Evolutionary conservation across 116 monocot genomes (phyloP).

Genomic region (Trichopus zeylanicus): DNA sequence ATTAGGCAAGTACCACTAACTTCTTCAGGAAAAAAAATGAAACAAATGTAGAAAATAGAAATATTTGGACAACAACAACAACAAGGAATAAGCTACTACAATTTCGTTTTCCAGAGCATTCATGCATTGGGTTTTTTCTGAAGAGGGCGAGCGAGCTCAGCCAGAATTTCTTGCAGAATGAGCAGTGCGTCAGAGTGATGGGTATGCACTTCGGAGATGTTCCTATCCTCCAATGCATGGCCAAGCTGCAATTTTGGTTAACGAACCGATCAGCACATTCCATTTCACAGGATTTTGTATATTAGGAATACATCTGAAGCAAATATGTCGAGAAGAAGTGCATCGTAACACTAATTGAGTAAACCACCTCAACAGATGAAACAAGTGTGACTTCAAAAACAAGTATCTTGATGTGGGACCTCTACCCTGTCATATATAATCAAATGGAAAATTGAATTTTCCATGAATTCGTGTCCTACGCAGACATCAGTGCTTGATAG

Average conservation of each 20-base stretch:
- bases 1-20: too few relatives aligned
- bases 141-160: too few relatives aligned
- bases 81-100: too few relatives aligned
- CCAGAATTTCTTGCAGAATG: constrained; percentile 16
- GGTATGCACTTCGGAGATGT: constrained; percentile 8
- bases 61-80: too few relatives aligned
- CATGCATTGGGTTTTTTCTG: too few relatives aligned
- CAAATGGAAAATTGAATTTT: not conserved
- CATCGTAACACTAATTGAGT: too few relatives aligned
- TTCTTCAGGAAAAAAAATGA: too few relatives aligned
- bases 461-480: not conserved
- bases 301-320: too few relatives aligned
- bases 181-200: constrained; percentile 10
- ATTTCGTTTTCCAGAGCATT: too few relatives aligned
- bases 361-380: not conserved
- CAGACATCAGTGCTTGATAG: too few relatives aligned
- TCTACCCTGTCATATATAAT: not conserved
- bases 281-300: too few relatives aligned
- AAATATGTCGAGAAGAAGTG: not conserved
- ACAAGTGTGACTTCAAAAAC: not conserved
- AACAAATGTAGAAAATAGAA: too few relatives aligned
- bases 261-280: not conserved
- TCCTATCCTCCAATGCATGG: constrained; percentile 19
- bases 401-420: not conserved
- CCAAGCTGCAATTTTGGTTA: constrained; percentile 11